phyloP scores from a whole-genome alignment of 2,329 filamentous ascomycete genomes.

The Trematosphaeria pertusa region DNA sequence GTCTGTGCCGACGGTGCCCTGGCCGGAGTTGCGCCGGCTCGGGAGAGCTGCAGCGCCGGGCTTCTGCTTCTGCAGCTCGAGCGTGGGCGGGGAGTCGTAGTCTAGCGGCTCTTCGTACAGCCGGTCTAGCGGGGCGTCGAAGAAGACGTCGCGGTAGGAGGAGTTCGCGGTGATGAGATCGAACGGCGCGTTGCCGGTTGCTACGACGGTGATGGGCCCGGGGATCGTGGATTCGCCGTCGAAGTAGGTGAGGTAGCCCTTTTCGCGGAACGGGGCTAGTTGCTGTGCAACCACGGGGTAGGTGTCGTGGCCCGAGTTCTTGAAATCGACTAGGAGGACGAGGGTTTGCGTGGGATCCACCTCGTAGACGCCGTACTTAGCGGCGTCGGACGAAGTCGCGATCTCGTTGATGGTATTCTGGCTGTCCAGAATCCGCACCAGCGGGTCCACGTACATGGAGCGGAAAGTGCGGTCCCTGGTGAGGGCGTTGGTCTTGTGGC shows the following conservation, averaged over 20 bases:
- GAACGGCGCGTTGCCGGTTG: constrained; percentile 61
- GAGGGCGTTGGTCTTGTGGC: constrained; percentile 58
- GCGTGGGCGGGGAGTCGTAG: not conserved
- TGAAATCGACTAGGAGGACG: constrained; percentile 62
- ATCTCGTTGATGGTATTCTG: constrained; percentile 55
- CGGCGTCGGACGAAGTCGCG: constrained; percentile 16
- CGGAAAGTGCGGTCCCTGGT: constrained; percentile 56
- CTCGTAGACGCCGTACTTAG: constrained; percentile 59
- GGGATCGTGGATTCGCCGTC: constrained; percentile 51
- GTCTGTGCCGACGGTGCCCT: constrained; percentile 55
- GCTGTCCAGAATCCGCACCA: constrained; percentile 57
- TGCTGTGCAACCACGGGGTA: constrained; percentile 49
- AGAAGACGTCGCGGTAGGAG: constrained; percentile 62
- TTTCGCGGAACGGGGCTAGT: constrained; percentile 56
- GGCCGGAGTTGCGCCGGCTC: constrained; percentile 38
- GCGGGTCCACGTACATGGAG: constrained; percentile 61
- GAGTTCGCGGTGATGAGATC: constrained; percentile 54
- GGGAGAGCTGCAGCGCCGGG: constrained; percentile 1
- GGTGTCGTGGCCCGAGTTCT: constrained; percentile 46
- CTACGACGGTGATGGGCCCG: constrained; percentile 61
- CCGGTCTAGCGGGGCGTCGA: constrained; percentile 57
- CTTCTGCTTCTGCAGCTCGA: not conserved
- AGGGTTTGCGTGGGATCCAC: constrained; percentile 57
- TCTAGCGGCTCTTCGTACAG: constrained; percentile 42
- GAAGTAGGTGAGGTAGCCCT: constrained; percentile 59